A percentile compares a stretch with the other conserved stretches of the same genome.
These are phyloP conservation scores for Anthracocystis setariae DNA, from an alignment of 1,284 basidiomycete genomes.

Conservation along the genomic window DNA sequence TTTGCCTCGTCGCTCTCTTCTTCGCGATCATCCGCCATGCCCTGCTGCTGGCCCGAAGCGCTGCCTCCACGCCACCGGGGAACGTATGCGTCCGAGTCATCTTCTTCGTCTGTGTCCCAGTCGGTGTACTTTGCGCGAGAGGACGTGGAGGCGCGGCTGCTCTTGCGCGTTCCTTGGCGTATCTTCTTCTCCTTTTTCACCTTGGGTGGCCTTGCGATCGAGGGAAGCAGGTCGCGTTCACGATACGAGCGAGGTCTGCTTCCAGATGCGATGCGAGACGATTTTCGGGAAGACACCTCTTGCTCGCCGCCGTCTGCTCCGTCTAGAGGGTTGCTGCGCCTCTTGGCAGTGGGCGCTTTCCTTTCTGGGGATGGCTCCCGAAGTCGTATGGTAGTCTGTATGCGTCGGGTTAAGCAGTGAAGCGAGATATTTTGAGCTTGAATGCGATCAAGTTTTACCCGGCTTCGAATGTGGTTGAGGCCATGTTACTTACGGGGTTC, in stretches of 20 bases:
- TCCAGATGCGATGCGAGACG: constrained; percentile 38
- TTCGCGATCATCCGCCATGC: constrained; percentile 7
- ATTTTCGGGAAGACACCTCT: constrained; percentile 32
- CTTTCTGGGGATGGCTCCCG: constrained; percentile 38
- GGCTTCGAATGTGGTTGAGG: neutral
- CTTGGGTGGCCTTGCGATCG: constrained; percentile 18
- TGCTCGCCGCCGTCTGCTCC: constrained; percentile 12
- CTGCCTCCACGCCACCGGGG: constrained; percentile 37
- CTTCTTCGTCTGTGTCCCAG: constrained; percentile 45
- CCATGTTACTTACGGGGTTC: constrained; percentile 20
- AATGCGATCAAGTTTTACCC: too few species aligned
- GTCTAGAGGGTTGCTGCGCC: constrained; percentile 14
- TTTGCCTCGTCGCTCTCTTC: constrained; percentile 27
- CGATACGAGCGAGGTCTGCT: constrained; percentile 33
- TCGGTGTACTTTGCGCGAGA: constrained; percentile 35
- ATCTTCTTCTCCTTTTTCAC: constrained; percentile 29
- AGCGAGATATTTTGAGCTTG: too few species aligned
- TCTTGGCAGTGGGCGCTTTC: constrained; percentile 13
- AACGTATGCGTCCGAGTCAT: constrained; percentile 41
- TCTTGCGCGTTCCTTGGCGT: constrained; percentile 38
- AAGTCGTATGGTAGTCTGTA: constrained; percentile 27
- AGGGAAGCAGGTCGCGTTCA: constrained; percentile 29
- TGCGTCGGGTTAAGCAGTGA: neutral
- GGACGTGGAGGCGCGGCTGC: constrained; percentile 33
- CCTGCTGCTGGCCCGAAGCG: constrained; percentile 5